phyloP scores from a whole-genome alignment of 2,329 filamentous ascomycete genomes.

The Lecanoromycetidae sp. region DNA sequence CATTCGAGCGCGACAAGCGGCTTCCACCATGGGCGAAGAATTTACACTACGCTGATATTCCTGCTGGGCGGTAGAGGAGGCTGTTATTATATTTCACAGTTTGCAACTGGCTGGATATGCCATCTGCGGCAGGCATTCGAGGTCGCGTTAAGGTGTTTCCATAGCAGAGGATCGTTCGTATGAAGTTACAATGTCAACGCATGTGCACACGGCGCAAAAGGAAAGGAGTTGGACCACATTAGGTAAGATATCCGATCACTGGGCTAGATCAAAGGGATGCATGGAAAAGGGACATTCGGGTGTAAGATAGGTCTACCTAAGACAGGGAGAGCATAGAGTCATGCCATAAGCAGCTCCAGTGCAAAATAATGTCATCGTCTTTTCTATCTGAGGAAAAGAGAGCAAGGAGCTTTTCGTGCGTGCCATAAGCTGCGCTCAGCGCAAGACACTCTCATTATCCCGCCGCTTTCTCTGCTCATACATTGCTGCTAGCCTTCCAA shows the following conservation, averaged over 20 bases:
- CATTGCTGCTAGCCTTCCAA: no score
- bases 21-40: slow-evolving; percentile 66
- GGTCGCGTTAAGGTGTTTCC: background rate
- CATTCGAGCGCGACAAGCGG: slow-evolving; percentile 77
- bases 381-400: no score
- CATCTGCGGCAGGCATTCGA: no score
- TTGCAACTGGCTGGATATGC: no score
- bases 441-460: background rate
- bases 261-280: background rate
- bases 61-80: slow-evolving; percentile 6
- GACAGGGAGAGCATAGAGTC: no score
- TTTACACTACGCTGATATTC: slow-evolving; percentile 42
- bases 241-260: background rate
- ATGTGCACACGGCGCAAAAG: background rate
- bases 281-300: background rate
- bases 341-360: no score
- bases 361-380: no score
- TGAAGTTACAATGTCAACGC: background rate
- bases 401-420: no score
- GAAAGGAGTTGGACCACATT: background rate
- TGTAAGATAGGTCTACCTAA: slow-evolving; percentile 5
- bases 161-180: background rate
- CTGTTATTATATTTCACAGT: background rate
- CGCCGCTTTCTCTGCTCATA: background rate
- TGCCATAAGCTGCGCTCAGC: no score